These are phyloP conservation scores for Aegilops bicornis DNA, from an alignment of 176 grass and related monocot species.

Conservation along the genomic window DNA sequence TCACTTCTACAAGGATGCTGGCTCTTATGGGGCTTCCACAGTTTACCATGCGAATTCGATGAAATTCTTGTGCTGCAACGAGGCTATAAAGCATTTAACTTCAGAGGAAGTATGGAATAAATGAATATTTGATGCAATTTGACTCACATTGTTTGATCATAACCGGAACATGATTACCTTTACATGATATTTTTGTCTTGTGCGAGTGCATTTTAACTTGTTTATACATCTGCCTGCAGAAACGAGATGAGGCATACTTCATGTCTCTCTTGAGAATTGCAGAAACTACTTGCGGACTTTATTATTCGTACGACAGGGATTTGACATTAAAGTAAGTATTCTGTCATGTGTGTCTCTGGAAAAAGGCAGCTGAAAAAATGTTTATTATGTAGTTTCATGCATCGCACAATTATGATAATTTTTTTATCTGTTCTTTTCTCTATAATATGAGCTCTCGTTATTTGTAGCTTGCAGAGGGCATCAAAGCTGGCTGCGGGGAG, in stretches of 20 bases:
- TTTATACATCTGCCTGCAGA: constrained; percentile 54
- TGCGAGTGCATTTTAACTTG: constrained; percentile 9
- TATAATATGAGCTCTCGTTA: constrained; percentile 23
- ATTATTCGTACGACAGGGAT: constrained; percentile 90
- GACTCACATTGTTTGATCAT: constrained; percentile 22
- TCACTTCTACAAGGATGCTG: constrained; percentile 80
- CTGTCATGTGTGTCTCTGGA: constrained; percentile 6
- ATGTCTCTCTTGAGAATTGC: constrained; percentile 90
- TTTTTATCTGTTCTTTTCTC: not conserved
- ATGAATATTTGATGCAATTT: constrained; percentile 22
- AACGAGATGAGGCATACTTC: constrained; percentile 92
- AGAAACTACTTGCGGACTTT: constrained; percentile 79
- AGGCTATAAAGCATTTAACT: constrained; percentile 85
- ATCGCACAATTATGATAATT: not conserved
- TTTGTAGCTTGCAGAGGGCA: constrained; percentile 84
- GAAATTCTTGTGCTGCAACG: constrained; percentile 87
- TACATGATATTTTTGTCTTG: constrained; percentile 22
- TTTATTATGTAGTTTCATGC: not conserved
- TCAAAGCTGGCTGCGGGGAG: constrained; percentile 73
- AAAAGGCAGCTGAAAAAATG: constrained; percentile 19
- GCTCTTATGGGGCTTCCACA: constrained; percentile 63
- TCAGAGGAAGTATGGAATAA: constrained; percentile 72
- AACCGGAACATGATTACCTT: not conserved
- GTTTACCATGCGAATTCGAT: constrained; percentile 72
- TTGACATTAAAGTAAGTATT: constrained; percentile 85